Base-by-base conservation (phyloP, 352 stramenopile species). In the Globisporangium nunn region DNA sequence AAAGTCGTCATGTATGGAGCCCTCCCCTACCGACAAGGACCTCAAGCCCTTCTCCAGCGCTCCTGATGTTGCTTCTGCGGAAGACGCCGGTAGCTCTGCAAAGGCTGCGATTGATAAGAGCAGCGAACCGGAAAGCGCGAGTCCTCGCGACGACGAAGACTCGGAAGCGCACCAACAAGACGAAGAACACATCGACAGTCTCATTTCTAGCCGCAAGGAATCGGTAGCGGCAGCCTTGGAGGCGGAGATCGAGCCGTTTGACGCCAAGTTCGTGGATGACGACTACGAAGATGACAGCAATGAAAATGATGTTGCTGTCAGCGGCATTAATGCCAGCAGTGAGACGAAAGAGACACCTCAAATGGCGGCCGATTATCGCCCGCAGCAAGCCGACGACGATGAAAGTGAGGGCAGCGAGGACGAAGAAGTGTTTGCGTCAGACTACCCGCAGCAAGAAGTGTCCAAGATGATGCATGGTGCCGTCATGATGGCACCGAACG, bases 21-120 rank as follows among this genome's bases (percentile, higher is more conserved):
- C 60, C 15, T 74, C 71, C 11, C 68, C 68, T 15, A 68, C 67
- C 7, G 62, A 75, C 31, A 62, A 72, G 23, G 63, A 84, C 59
- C 35, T 81, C 33, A 35, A 54, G 35, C 35, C 50, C 11, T 6
- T 17, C 15, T 6, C 28, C 15, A 50, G 17, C 29, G 6, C 23
- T n/a, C 39, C 29, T 30, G 39, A 4, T 31, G 49, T 6, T 23
- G 44, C 28, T 4, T 4, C 12, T 11, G 43, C 18, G 6, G 23
- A 23, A 1, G 7, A 18, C 15, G 14, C 2, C 17, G 6, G n/a
- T 49, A 8, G 6, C 11, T 43, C 37, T 31, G 2, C 60, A 50
- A 14, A 43, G 43, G 11, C n/a, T 18, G 23, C 4, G 8, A 14
- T 11, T n/a, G 14, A 11, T 10, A 5, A 7, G 35, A 55, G 50